Percentiles rank a stretch among this genome's conserved stretches.
Evolutionary conservation across 345 rosid species (phyloP).

Genomic region (Pseudoturritis turrita): DNA sequence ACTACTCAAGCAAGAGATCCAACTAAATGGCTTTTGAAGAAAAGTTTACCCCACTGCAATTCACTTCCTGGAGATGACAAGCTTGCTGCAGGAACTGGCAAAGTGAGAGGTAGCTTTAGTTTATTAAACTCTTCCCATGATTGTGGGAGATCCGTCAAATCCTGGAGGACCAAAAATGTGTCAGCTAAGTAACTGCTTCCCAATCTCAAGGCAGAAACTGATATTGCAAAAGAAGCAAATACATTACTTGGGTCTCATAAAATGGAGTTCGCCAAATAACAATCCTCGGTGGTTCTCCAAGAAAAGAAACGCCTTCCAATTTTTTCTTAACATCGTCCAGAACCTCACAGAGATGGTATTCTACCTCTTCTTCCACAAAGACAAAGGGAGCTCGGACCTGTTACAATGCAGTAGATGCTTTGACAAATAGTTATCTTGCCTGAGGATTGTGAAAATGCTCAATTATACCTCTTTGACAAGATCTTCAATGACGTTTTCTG

Average conservation of each 20-base stretch:
- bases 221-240: neutral
- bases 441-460: neutral
- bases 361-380: slow-evolving; percentile 76
- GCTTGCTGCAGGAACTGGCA: slow-evolving; percentile 41
- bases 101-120: slow-evolving; percentile 37
- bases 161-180: slow-evolving; percentile 30
- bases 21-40: neutral
- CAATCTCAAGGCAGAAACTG: neutral
- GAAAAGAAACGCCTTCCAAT: slow-evolving; percentile 22
- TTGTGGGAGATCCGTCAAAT: slow-evolving; percentile 48
- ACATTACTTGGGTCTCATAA: slow-evolving; percentile 55
- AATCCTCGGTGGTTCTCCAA: slow-evolving; percentile 31
- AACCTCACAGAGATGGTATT: slow-evolving; percentile 45
- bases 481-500: slow-evolving; percentile 53
- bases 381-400: slow-evolving; percentile 62
- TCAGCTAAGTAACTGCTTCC: slow-evolving; percentile 1
- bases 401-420: slow-evolving; percentile 16
- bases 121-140: slow-evolving; percentile 60
- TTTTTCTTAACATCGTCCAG: slow-evolving; percentile 39
- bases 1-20: neutral
- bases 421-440: neutral
- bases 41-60: slow-evolving; percentile 69
- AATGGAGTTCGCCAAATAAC: slow-evolving; percentile 67
- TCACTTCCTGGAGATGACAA: slow-evolving; percentile 34
- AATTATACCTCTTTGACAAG: slow-evolving; percentile 50